A percentile compares a stretch with the other conserved stretches of the same genome.
phyloP scores from a whole-genome alignment of 1,284 basidiomycete genomes.

The Malassezia nana region DNA sequence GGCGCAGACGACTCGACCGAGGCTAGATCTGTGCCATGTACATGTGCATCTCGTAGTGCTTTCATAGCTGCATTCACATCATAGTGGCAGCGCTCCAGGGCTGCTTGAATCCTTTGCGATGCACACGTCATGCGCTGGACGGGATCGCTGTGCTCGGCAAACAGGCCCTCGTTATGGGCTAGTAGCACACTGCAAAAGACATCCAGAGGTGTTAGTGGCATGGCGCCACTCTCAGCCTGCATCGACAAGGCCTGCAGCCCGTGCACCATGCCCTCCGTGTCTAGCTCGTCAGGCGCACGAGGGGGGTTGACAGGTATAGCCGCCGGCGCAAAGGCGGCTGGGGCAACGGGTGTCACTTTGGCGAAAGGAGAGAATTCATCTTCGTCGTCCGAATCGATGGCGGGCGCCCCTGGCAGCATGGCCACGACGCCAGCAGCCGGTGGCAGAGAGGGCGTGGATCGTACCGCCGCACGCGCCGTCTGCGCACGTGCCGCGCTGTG shows the following conservation, averaged over 20 bases:
- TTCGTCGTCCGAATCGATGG: conserved; percentile 50
- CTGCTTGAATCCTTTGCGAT: conserved; percentile 55
- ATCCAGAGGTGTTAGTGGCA: conserved; percentile 9
- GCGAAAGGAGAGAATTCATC: conserved; percentile 56
- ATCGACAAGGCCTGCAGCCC: neutral
- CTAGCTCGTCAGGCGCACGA: neutral
- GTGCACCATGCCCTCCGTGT: neutral
- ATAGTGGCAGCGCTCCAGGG: conserved; percentile 70
- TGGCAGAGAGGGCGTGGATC: too few species aligned
- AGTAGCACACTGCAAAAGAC: conserved; percentile 13
- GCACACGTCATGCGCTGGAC: neutral
- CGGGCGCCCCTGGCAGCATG: conserved; percentile 18
- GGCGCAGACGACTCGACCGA: neutral
- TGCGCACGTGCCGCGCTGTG: conserved; percentile 17
- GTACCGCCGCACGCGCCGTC: conserved; percentile 16
- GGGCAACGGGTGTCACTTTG: neutral
- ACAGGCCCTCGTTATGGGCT: conserved; percentile 8
- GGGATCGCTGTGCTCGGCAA: neutral
- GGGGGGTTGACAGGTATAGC: too few species aligned
- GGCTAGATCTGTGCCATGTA: neutral
- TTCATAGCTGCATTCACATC: conserved; percentile 90
- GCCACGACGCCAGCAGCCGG: conserved; percentile 1
- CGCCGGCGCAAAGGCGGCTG: too few species aligned
- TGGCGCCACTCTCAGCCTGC: neutral
- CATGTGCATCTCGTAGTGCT: conserved; percentile 62